Base-by-base conservation (phyloP, 306 rosid genomes). In the Purshia tridentata region DNA sequence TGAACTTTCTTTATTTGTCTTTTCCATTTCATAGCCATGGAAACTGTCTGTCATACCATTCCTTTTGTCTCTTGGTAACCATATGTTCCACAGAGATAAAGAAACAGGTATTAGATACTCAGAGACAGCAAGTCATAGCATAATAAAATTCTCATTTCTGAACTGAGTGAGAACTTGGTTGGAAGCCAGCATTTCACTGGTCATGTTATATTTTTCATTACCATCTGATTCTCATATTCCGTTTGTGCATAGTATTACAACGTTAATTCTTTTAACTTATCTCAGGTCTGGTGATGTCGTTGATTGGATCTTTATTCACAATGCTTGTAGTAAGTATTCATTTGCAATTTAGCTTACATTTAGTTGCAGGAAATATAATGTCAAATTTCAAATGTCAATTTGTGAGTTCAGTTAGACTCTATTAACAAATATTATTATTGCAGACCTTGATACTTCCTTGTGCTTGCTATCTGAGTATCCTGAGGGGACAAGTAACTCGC, bases 391-490 rank as follows among this genome's bases (percentile, higher is more conserved):
- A 6, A 5, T 16, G 22, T 39, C 52, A 65, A 23, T 53, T 3
- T 41, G 12, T 46, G 42, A 29, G 53, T 18, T 57, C 18, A 20
- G 42, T n/a, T 50, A 13, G 0, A 39, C 20, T 65, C 4, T 70
- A 67, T 16, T 65, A 40, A 68, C 12, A 45, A 55, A 45, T 46
- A 22, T 52, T 54, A 76, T 61, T 35, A 49, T 83, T 67, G 75
- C 98, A 95, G 99, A 84, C 98, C 20, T 77, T 95, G 89, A 91
- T 95, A 66, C 90, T 95, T 69, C 99, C 99, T 22, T 95, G 99
- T 80, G 91, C 74, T 70, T 95, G 98, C 66, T 95, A 75, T 85
- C 87, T 95, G 74, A 87, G 87, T 66, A 91, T 95, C 72, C 71
- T 86, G 80, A 80, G 88, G 15, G 92, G 89, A 14, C 91, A 74